Evolutionary conservation across 2,329 filamentous ascomycete genomes (phyloP).

Genomic region (Torrubiella hemipterigena): DNA sequence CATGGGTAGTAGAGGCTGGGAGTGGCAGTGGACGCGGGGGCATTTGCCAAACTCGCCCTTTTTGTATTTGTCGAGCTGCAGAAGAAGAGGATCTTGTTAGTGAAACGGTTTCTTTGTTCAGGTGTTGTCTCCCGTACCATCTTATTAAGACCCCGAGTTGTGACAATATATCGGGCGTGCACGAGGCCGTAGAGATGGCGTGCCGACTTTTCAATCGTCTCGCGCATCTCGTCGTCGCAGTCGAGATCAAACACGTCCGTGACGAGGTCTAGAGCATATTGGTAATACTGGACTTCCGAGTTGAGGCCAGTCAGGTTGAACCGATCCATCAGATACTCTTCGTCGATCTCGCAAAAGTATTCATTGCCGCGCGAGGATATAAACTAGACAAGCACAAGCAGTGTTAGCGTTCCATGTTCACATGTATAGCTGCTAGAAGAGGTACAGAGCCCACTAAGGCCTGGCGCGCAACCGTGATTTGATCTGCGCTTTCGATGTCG

Average conservation of each 20-base stretch:
- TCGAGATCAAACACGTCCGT: constrained; percentile 98
- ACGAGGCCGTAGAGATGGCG: constrained; percentile 92
- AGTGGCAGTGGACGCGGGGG: constrained; percentile 88
- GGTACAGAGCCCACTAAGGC: too few species aligned
- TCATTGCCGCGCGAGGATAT: constrained; percentile 96
- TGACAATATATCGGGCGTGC: constrained; percentile 93
- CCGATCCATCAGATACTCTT: constrained; percentile 94
- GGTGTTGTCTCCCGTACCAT: constrained; percentile 57
- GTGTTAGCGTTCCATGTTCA: too few species aligned
- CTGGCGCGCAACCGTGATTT: too few species aligned
- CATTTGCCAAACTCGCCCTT: constrained; percentile 97
- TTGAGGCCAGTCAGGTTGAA: constrained; percentile 98
- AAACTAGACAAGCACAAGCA: constrained; percentile 72
- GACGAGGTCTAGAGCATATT: constrained; percentile 93
- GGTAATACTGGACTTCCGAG: constrained; percentile 96
- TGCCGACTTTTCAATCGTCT: constrained; percentile 95
- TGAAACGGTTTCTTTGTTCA: background rate
- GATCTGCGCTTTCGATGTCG: background rate
- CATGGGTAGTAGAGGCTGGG: constrained; percentile 87
- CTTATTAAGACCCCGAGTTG: constrained; percentile 83
- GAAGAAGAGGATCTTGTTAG: constrained; percentile 1
- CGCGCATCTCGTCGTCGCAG: constrained; percentile 95
- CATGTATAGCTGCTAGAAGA: too few species aligned
- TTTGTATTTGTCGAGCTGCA: constrained; percentile 94
- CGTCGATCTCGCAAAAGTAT: constrained; percentile 99